Evolutionary conservation across 192 early-diverging fungal species (phyloP).

Genomic region (Chytriomyces sp.): DNA sequence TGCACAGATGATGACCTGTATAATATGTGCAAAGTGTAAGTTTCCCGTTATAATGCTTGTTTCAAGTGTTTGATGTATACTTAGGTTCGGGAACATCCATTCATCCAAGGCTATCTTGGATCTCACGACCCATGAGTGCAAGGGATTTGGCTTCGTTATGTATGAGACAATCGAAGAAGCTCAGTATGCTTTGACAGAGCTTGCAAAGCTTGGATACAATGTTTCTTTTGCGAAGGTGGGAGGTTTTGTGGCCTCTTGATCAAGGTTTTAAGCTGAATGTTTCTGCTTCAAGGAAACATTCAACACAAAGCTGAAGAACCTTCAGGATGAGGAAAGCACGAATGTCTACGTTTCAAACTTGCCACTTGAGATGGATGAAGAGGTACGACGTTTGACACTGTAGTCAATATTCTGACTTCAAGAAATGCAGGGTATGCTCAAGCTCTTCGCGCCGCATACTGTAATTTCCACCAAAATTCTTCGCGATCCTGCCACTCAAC

Average conservation of each 20-base stretch:
- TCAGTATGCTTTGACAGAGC: slow-evolving; percentile 65
- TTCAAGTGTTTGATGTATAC: not conserved
- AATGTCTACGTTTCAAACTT: slow-evolving; percentile 86
- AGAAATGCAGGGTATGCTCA: slow-evolving; percentile 29
- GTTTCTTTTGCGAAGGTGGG: slow-evolving; percentile 74
- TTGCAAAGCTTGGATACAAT: slow-evolving; percentile 66
- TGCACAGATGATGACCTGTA: slow-evolving; percentile 71
- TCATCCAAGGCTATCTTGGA: slow-evolving; percentile 86
- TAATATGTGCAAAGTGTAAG: slow-evolving; percentile 65
- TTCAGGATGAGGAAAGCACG: slow-evolving; percentile 49
- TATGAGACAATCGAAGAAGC: slow-evolving; percentile 74
- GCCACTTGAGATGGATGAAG: slow-evolving; percentile 73
- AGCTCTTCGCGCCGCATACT: slow-evolving; percentile 64
- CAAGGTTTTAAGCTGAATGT: not conserved
- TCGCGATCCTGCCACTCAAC: slow-evolving; percentile 63
- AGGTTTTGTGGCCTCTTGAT: not conserved
- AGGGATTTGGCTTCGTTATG: slow-evolving; percentile 89
- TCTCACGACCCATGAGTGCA: slow-evolving; percentile 76
- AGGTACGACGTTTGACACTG: slow-evolving; percentile 50
- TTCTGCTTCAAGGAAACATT: slow-evolving; percentile 33
- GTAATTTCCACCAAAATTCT: slow-evolving; percentile 78
- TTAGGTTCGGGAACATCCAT: slow-evolving; percentile 69
- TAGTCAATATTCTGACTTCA: not conserved
- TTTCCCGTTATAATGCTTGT: slow-evolving; percentile 8
- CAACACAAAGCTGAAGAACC: slow-evolving; percentile 59